Evolutionary conservation across 1,139 yeast species (phyloP), one percentile per base, ranked within the genome.

Genomic region (Tardiomyces blankii): DNA sequence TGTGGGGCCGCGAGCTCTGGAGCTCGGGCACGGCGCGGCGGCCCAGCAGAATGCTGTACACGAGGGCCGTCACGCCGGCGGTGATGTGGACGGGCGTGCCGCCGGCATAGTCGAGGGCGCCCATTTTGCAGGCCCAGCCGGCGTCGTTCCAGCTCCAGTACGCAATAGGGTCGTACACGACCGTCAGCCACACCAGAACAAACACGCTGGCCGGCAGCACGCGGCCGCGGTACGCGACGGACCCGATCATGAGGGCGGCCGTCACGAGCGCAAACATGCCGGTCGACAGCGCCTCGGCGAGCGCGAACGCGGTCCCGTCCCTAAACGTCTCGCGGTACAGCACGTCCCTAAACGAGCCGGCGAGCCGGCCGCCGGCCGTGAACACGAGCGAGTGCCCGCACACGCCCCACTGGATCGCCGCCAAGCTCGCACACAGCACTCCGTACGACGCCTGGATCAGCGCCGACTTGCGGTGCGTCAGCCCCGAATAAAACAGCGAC

Each of bases 1-100:
- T 59, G 43, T 52, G 56, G n/a, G 66, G 65, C 42, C 56, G 53
- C 32, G 18, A 77, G 21, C 54, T 50, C 23, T 33, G 52, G 12
- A 53, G 48, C 3, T 52, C 58, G 39, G 53, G 57, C 7, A 56
- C 53, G 2, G 50, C 23, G 28, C 68, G 52, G 11, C 78, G 77
- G 0, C 86, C 86, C 44, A 80, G 63, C 40, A 74, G 68, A 54
- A 71, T 71, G 16, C 83, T 75, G 55, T 80, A 80, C 1, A 80
- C 81, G 49, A 78, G 64, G 0, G 79, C 74, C 1, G 80, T 76
- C 49, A 74, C 69, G 2, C 84, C 84, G 45, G 80, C 71, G 0
- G 78, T 77, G 40, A 77, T 65, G 55, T 78, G 84, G n/a, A 78
- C 74, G 50, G 80, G 76, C 32, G 75, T 73, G 2, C 84, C 84